Evolutionary conservation across 768 basidiomycete genomes (phyloP), one percentile per base, ranked within the genome.

Genomic region (Mycena indigotica): DNA sequence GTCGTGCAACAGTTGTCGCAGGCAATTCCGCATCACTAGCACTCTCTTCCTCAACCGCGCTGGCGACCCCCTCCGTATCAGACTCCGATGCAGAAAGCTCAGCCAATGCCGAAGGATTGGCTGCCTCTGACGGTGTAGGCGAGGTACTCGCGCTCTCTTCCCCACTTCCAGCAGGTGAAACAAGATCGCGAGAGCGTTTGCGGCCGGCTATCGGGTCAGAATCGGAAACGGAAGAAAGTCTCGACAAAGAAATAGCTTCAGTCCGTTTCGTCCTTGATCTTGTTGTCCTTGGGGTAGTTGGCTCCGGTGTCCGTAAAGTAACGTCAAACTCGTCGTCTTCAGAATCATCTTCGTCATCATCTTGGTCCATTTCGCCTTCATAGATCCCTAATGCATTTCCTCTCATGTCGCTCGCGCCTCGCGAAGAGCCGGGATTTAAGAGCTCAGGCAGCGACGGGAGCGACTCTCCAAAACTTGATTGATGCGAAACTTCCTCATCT

Each of bases 261-360:
- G 13, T 21, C 5, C 30, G 15, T 29, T 52, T 53, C 10, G 55
- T 21, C 29, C 44, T 53, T 25, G 58, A 63, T 21, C 62, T 52
- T 3, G 62, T 63, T 41, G 46, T 39, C 26, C 26, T 52, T 16
- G 50, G 40, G 41, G 13, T 49, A 15, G 4, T 15, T 49, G 24
- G 17, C 41, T 24, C 69, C 10, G 89, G 89, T 3, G 89, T 90
- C 55, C 79, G 82, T 57, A 90, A 74, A 1, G 89, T 89, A 28
- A 82, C 74, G 53, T 89, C 78, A 63, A 88, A 87, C 44, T 82
- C 81, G 58, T 87, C 84, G 57, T 88, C 87, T 25, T 84, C 80
- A 5, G 79, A 77, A 24, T 73, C 72, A 26, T 67, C 68, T 28
- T 70, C 66, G 39, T 72, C 69, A n/a, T 73, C 66, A 26, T n/a